These are phyloP conservation scores for Graphiopsis chlorocephala DNA, from an alignment of 2,329 filamentous ascomycete species.

Conservation along the genomic window DNA sequence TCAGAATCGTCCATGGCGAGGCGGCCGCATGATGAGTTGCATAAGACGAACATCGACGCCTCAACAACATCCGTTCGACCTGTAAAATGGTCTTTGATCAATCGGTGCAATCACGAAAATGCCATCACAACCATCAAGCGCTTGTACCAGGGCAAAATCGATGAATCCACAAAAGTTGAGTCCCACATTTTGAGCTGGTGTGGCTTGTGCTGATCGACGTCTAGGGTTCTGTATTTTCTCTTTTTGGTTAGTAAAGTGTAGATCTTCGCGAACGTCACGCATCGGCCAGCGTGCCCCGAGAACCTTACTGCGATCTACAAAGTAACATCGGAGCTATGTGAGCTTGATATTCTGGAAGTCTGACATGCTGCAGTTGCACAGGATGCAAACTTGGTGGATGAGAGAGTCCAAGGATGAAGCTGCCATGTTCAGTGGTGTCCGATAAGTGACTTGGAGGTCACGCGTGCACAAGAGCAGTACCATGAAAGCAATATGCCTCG, in stretches of 20 bases:
- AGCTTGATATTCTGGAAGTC: neutral
- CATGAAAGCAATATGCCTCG: neutral
- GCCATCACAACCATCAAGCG: neutral
- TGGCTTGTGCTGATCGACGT: slow-evolving; percentile 1
- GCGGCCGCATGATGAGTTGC: neutral
- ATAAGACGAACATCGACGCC: neutral
- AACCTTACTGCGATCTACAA: neutral
- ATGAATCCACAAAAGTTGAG: neutral
- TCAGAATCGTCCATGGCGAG: neutral
- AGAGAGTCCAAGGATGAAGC: neutral
- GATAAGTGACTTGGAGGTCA: neutral
- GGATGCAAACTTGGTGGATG: neutral
- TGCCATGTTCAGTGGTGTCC: neutral
- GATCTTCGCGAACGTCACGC: neutral
- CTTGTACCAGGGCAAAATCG: neutral
- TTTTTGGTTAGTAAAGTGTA: neutral
- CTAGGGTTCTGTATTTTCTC: slow-evolving; percentile 1
- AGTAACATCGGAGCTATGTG: neutral
- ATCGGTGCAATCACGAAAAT: neutral
- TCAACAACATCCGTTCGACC: neutral
- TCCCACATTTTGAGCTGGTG: neutral
- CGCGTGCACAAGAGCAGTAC: neutral
- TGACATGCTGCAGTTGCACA: neutral
- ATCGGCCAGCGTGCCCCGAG: neutral
- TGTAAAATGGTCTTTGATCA: neutral